Percentiles rank a stretch among this genome's conserved stretches.
Evolutionary conservation across 2,329 filamentous ascomycete genomes (phyloP).

Genomic region (Aureobasidium mangrovei): DNA sequence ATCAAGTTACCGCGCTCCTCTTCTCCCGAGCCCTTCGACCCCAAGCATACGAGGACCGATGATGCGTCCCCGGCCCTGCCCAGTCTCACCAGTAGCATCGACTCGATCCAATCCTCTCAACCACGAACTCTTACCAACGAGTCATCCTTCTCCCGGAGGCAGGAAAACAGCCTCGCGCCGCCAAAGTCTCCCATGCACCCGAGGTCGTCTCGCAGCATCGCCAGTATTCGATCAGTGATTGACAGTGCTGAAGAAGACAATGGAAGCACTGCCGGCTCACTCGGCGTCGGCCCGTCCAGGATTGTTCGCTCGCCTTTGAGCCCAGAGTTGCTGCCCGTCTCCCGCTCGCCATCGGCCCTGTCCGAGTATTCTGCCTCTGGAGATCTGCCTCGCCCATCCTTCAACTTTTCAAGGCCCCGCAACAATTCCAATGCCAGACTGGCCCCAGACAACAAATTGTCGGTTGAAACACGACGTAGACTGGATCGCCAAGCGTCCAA

Average conservation of each 20-base stretch:
- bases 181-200: constrained; percentile 31
- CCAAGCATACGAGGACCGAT: constrained; percentile 31
- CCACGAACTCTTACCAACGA: constrained; percentile 34
- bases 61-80: constrained; percentile 35
- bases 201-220: constrained; percentile 32
- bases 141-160: constrained; percentile 26
- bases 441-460: constrained; percentile 15
- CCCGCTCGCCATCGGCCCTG: constrained; percentile 72
- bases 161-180: constrained; percentile 24
- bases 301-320: constrained; percentile 57
- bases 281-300: constrained; percentile 51
- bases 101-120: constrained; percentile 30
- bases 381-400: constrained; percentile 60
- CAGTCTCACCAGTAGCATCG: constrained; percentile 27
- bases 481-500: background rate
- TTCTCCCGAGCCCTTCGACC: constrained; percentile 38
- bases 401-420: constrained; percentile 89
- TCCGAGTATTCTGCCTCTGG: constrained; percentile 65
- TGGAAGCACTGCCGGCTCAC: constrained; percentile 52
- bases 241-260: constrained; percentile 64
- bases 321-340: constrained; percentile 52
- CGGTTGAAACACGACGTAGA: background rate
- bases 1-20: constrained; percentile 33
- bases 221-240: constrained; percentile 39
- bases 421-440: constrained; percentile 51